Evolutionary conservation across 495 filamentous ascomycete species (phyloP).

Genomic region (Tuber indicum): DNA sequence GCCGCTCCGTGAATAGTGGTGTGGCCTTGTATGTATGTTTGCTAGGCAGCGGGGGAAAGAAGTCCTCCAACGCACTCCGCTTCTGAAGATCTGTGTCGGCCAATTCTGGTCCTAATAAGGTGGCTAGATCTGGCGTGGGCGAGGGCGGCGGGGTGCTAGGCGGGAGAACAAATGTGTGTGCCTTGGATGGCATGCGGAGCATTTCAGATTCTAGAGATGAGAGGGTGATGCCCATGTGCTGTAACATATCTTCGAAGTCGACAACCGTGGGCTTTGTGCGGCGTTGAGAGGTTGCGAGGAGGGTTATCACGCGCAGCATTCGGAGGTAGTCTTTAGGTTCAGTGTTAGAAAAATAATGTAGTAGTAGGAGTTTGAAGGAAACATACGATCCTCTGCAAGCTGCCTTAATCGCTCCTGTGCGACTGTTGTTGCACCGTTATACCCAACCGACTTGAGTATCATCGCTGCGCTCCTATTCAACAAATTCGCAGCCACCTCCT

Average conservation of each 20-base stretch:
- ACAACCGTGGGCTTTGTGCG: conserved; percentile 58
- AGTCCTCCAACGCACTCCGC: conserved; percentile 55
- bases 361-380: conserved; percentile 30
- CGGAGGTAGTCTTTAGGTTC: conserved; percentile 38
- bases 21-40: conserved; percentile 68
- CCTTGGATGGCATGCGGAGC: conserved; percentile 26
- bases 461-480: conserved; percentile 55
- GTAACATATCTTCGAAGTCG: conserved; percentile 63
- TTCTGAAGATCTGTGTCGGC: conserved; percentile 49
- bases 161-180: conserved; percentile 42
- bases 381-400: conserved; percentile 59
- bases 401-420: conserved; percentile 56
- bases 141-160: conserved; percentile 45
- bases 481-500: conserved; percentile 48
- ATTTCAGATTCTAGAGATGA: conserved; percentile 44
- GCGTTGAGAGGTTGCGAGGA: conserved; percentile 57
- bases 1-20: conserved; percentile 58
- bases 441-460: conserved; percentile 53
- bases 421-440: conserved; percentile 51
- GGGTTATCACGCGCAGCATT: conserved; percentile 53
- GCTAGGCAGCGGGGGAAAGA: conserved; percentile 65
- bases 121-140: conserved; percentile 47
- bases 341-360: conserved; percentile 23
- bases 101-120: conserved; percentile 45
- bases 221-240: conserved; percentile 45